Base-by-base conservation (phyloP, 176 grass and related monocot genomes). In the Tillandsia leiboldiana region DNA sequence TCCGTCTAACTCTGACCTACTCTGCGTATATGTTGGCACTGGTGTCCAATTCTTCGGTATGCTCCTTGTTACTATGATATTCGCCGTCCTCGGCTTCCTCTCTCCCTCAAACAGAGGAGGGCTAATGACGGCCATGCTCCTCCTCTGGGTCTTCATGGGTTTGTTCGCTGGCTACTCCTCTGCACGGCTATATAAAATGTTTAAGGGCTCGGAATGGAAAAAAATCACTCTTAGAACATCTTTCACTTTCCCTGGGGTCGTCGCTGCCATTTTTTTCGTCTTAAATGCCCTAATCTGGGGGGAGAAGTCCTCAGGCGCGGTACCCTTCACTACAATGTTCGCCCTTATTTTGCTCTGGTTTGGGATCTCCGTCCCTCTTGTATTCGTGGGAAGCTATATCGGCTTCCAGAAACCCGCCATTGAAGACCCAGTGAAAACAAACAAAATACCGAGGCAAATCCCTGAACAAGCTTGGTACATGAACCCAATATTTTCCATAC, bases 271-370 rank as follows among this genome's bases (percentile, higher is more conserved):
- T 72, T 96, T 96, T 84, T 96, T 96, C 66, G 73, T 87, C 72
- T 52, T 90, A 66, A 96, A 96, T 78, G 73, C 82, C 59, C 73
- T 96, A 63, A 85, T 96, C 73, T 96, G 91, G 91, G 91, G 87
- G 5, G 75, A 96, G 73, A 96, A 96, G 79, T 96, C 91, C 2
- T 96, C 91, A 42, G 91, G 91, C 24, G 91, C 91, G 26, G 91
- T 96, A 63, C 91, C 91, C 64, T 96, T 96, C 79, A 90, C 75
- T 64, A 96, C 91, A 72, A 96, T 96, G 91, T 96, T 96, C 72
- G 87, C 91, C n/a, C 91, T 96, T 80, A 81, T 96, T 51, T 80
- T 96, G 75, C 87, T 96, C 72, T 96, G 91, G 91, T 90, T 96
- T 0, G 91, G 91, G 50, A 96, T 96, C 69, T 96, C 91, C 4